Evolutionary conservation across 345 rosid species (phyloP).

Genomic region (Chamaenerion angustifolium): DNA sequence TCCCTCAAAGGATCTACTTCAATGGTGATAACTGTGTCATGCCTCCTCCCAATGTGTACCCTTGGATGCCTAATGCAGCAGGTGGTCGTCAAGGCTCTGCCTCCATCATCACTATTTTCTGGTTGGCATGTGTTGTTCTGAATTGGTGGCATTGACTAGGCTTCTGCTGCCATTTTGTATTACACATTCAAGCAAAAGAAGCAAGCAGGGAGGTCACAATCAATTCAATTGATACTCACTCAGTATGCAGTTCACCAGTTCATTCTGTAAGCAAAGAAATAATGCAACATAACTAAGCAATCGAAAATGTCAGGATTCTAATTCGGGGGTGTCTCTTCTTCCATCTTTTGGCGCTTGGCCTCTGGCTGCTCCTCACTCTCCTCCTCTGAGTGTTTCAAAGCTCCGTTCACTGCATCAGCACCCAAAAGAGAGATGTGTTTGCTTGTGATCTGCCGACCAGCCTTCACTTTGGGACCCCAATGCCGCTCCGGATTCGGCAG

Average conservation of each 20-base stretch:
- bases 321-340: slow-evolving; percentile 5
- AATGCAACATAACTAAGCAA: too few relatives aligned
- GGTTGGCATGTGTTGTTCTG: too few relatives aligned
- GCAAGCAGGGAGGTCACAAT: too few relatives aligned
- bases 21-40: slow-evolving; percentile 36
- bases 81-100: not conserved
- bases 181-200: too few relatives aligned
- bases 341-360: slow-evolving; percentile 34
- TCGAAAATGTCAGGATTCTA: too few relatives aligned
- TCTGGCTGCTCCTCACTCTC: slow-evolving; percentile 25
- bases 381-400: slow-evolving; percentile 27
- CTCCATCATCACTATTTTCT: too few relatives aligned
- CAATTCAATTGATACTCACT: too few relatives aligned
- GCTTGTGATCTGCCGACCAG: slow-evolving; percentile 89
- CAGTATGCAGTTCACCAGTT: too few relatives aligned
- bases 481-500: slow-evolving; percentile 97
- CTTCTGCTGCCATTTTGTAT: too few relatives aligned
- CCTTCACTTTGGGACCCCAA: slow-evolving; percentile 96
- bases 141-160: too few relatives aligned
- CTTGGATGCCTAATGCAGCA: slow-evolving; percentile 20
- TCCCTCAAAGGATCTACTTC: slow-evolving; percentile 58
- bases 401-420: slow-evolving; percentile 75
- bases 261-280: too few relatives aligned
- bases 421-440: slow-evolving; percentile 94
- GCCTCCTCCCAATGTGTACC: slow-evolving; percentile 38